Evolutionary conservation across 1,284 basidiomycete species (phyloP), one percentile per base, ranked within the genome.

Genomic region (Microbotryum silenes-acaulis): DNA sequence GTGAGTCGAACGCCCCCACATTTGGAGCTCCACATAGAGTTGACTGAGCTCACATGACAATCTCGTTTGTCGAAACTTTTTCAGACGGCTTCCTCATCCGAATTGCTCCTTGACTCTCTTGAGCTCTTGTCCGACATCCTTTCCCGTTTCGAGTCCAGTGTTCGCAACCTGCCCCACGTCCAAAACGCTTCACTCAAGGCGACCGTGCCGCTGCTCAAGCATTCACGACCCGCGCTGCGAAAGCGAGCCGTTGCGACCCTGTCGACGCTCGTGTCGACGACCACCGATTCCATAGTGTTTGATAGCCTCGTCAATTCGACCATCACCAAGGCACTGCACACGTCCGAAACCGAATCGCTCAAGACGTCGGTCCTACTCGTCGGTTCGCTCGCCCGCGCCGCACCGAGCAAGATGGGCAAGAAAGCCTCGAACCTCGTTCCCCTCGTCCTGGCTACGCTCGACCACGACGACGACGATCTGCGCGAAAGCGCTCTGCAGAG

Each of bases 81-180:
- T 68, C 72, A 87, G 85, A 74, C 81, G 51, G 78, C 79, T 65
- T 89, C 85, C 9, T 86, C 89, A 5, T 88, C 86, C 52, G 93
- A 91, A 75, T 87, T 86, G 37, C 81, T 87, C 66, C 82, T 96
- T 56, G 93, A 97, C 75, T 89, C 89, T 0, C 81, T 97, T 14
- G 87, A 92, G 48, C 92, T 94, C 61, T 80, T 97, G 21, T 86
- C 89, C 10, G 94, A 97, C 73, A 82, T 97, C 64, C 89, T 93
- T 74, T 82, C 82, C 63, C 86, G 92, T 49, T 94, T 94, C 79
- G 87, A 88, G 16, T 77, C 80, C 44, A 71, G 66, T 6, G 79
- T 81, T 60, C 79, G 83, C 6, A 74, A 70, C 10, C 63, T 68
- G 9, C 57, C 72, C 1, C 57, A 70, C 5, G 67, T 81, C 1